A percentile compares a stretch with the other conserved stretches of the same genome.
Conservation (phyloP, 176 grass and related monocot species). For the Hordeum marinum region DNA sequence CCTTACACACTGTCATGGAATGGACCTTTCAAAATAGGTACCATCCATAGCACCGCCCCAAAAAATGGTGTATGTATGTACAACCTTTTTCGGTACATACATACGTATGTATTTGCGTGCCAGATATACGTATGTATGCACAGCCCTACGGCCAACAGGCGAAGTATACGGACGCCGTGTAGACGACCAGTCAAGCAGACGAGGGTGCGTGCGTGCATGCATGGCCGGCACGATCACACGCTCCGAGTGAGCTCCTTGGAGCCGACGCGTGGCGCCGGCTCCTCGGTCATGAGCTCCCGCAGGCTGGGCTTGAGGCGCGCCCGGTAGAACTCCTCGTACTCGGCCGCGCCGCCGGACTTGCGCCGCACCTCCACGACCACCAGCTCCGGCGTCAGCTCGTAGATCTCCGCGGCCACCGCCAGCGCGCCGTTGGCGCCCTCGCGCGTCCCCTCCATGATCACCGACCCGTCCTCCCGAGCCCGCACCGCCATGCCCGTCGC, state of each 20-base stretch:
- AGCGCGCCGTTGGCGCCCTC: constrained; percentile 85
- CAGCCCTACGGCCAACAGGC: neutral
- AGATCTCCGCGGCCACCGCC: constrained; percentile 74
- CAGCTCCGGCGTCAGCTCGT: constrained; percentile 77
- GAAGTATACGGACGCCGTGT: neutral
- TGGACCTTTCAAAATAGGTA: constrained; percentile 2
- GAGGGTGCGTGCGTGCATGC: constrained; percentile 5
- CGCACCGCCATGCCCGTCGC: constrained; percentile 48
- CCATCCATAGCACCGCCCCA: constrained; percentile 1
- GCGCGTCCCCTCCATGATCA: constrained; percentile 82
- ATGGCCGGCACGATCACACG: neutral
- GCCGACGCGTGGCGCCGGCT: neutral
- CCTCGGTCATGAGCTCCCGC: constrained; percentile 37
- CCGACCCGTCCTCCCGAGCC: constrained; percentile 47
- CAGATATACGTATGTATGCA: neutral
- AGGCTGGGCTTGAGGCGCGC: constrained; percentile 57
- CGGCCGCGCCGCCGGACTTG: constrained; percentile 67
- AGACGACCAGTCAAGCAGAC: neutral
- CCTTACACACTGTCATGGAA: no score
- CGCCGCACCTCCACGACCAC: constrained; percentile 79
- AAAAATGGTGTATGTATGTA: neutral
- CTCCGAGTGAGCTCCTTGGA: constrained; percentile 22
- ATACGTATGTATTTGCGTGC: neutral
- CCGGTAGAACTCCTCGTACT: constrained; percentile 87
- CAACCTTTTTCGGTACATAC: neutral